Percentiles rank a stretch among this genome's conserved stretches.
These are phyloP conservation scores for Pyricularia grisea DNA, from an alignment of 2,329 filamentous ascomycete genomes.

Conservation along the genomic window DNA sequence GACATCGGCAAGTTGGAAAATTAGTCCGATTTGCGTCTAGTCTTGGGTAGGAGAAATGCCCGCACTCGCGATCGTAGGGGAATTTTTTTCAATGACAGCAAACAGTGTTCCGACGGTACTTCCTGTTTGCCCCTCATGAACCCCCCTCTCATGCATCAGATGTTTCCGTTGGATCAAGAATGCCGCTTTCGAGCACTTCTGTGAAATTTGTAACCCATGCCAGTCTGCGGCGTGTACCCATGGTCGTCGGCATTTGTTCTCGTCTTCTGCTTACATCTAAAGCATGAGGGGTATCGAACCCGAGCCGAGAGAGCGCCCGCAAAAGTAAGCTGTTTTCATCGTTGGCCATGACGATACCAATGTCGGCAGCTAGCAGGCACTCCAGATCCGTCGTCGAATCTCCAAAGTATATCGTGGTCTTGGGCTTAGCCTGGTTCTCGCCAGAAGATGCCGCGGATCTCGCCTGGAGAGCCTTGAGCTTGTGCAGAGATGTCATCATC, in stretches of 20 bases:
- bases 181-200: slow-evolving; percentile 24
- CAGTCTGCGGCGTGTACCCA: slow-evolving; percentile 12
- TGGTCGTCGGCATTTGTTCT: neutral
- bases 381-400: slow-evolving; percentile 48
- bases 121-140: no score
- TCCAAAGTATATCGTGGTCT: slow-evolving; percentile 41
- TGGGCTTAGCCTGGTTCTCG: neutral
- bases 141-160: neutral
- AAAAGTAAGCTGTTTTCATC: slow-evolving; percentile 23
- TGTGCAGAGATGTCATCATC: slow-evolving; percentile 34
- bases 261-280: slow-evolving; percentile 7
- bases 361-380: slow-evolving; percentile 32
- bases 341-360: slow-evolving; percentile 37
- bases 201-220: slow-evolving; percentile 34
- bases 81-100: neutral
- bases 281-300: slow-evolving; percentile 27
- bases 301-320: slow-evolving; percentile 25
- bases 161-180: neutral
- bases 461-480: slow-evolving; percentile 28
- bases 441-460: slow-evolving; percentile 12
- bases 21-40: neutral
- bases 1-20: neutral
- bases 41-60: neutral
- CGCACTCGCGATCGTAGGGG: no score
- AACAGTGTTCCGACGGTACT: no score